These are phyloP conservation scores for Botrytis tulipae DNA, from an alignment of 2,329 filamentous ascomycete genomes.

Conservation along the genomic window DNA sequence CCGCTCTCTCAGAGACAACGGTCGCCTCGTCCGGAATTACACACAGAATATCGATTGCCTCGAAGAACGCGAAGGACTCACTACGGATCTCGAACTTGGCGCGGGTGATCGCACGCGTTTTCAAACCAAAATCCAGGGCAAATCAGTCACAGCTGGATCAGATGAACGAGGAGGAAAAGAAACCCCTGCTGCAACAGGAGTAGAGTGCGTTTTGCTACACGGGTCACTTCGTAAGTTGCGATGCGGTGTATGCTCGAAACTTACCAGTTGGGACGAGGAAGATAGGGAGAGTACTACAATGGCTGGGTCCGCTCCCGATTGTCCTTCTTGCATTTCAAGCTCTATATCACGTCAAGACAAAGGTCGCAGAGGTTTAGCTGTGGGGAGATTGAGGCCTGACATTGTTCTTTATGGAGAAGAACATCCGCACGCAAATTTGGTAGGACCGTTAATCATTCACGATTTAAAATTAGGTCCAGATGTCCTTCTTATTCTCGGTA, in stretches of 20 bases:
- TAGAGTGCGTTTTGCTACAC: constrained; percentile 63
- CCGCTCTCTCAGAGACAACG: constrained; percentile 61
- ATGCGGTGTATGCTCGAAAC: constrained; percentile 60
- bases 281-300: constrained; percentile 47
- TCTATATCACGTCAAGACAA: constrained; percentile 61
- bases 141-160: constrained; percentile 36
- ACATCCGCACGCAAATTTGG: constrained; percentile 65
- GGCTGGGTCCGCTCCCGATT: constrained; percentile 64
- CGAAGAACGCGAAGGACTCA: constrained; percentile 67
- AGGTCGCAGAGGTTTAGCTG: constrained; percentile 64
- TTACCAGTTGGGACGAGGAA: constrained; percentile 59
- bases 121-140: constrained; percentile 46
- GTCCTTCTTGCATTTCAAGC: constrained; percentile 62
- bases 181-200: constrained; percentile 33
- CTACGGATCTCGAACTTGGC: constrained; percentile 59
- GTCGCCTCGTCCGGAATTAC: constrained; percentile 69
- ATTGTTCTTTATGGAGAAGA: constrained; percentile 75
- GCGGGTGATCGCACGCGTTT: constrained; percentile 62
- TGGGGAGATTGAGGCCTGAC: constrained; percentile 68
- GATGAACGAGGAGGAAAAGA: constrained; percentile 36
- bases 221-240: constrained; percentile 64
- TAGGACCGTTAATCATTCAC: constrained; percentile 66
- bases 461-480: constrained; percentile 65
- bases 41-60: constrained; percentile 76
- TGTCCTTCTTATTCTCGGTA: constrained; percentile 67